These are phyloP conservation scores for Microsporum audouinii DNA, from an alignment of 2,329 filamentous ascomycete species.

Conservation along the genomic window DNA sequence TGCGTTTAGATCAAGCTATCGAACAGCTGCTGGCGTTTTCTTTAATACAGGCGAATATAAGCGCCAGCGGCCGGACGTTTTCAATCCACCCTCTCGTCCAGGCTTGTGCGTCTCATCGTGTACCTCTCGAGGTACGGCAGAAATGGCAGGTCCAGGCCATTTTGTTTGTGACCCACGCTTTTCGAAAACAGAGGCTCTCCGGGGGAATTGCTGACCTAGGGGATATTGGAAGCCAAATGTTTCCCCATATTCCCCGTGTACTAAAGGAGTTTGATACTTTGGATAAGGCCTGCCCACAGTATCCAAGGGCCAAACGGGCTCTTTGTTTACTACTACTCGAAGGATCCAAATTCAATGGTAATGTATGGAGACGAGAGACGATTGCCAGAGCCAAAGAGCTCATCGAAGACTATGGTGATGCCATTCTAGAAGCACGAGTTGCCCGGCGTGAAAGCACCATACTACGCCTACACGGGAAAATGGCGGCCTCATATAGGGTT, in stretches of 20 bases:
- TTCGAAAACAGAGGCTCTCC: slow-evolving; percentile 6
- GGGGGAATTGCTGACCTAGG: not conserved
- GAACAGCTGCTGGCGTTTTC: slow-evolving; percentile 14
- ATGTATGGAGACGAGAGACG: slow-evolving; percentile 6
- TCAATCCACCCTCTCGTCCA: slow-evolving; percentile 15
- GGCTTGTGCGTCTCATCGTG: slow-evolving; percentile 9
- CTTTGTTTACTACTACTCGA: slow-evolving; percentile 5
- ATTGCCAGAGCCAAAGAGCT: slow-evolving; percentile 4
- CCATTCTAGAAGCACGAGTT: slow-evolving; percentile 1
- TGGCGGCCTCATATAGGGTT: slow-evolving; percentile 3
- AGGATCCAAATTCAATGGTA: slow-evolving; percentile 5
- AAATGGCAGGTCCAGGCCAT: slow-evolving; percentile 11
- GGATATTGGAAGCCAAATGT: not conserved
- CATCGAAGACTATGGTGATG: slow-evolving; percentile 3
- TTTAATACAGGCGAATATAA: slow-evolving; percentile 11
- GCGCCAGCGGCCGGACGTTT: slow-evolving; percentile 8
- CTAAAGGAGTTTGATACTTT: slow-evolving; percentile 5
- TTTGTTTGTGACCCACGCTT: slow-evolving; percentile 11
- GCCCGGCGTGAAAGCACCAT: slow-evolving; percentile 7
- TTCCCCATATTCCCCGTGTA: slow-evolving; percentile 7
- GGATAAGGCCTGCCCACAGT: not conserved
- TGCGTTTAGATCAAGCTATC: slow-evolving; percentile 13
- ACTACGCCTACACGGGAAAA: slow-evolving; percentile 2
- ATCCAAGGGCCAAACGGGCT: not conserved
- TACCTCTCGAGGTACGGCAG: not conserved